Evolutionary conservation across 2,329 filamentous ascomycete genomes (phyloP), one percentile per base, ranked within the genome.

Genomic region (Hirsutella rhossiliensis): DNA sequence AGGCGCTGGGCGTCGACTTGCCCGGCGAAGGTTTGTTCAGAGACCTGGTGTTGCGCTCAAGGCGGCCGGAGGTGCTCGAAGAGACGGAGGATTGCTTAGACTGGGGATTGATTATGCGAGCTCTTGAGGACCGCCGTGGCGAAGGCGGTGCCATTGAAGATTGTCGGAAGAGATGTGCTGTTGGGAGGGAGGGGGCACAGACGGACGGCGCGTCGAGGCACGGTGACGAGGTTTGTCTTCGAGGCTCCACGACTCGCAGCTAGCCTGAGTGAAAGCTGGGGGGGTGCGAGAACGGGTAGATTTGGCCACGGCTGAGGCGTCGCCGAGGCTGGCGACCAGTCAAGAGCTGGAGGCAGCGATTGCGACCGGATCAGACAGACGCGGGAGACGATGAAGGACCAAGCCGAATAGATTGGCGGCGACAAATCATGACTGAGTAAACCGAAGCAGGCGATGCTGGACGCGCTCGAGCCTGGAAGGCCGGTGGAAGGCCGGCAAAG

Each of bases 51-150:
- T 71, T 78, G 62, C 87, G 79, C 55, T 94, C 87, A 48, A 73
- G 74, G 57, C 86, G 85, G 54, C 75, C 76, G 48, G 86, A 89
- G 37, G 84, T 81, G 57, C 83, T 84, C 47, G 81, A 89, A 37
- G 87, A 90, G 41, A 84, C 80, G 50, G 84, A 87, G 50, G 84
- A 87, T 56, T 87, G 82, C 55, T 87, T 81, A 56, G 82, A 79
- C 66, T 79, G 77, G 57, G 81, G 76, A 70, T 89, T 84, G 55
- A 78, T 80, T 58, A 80, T 80, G 61, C 87, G 85, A 71, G 87
- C 87, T 75, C 90, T 82, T 65, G 89, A 92, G 59, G 89, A 95
- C 63, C 90, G 86, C 68, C 90, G 84, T 62, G 85, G 86, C 61
- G 84, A 76, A 55, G 68, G 68, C 59, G 70, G 74, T 71, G 75